Evolutionary conservation across 306 rosid genomes (phyloP).

Genomic region (Cicer yamashitae): DNA sequence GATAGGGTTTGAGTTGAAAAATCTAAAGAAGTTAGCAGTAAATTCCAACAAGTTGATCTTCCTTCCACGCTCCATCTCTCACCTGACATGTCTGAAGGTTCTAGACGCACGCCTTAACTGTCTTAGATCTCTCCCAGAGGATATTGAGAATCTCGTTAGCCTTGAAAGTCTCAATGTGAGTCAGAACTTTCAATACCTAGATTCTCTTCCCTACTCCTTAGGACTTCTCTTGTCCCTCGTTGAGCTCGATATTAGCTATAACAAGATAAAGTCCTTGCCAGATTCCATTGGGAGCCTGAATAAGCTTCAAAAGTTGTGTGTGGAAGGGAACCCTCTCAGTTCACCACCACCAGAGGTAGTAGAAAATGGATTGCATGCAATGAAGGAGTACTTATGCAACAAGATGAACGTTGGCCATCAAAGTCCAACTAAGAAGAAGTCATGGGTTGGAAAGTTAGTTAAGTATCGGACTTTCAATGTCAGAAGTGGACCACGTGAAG

Average conservation of each 20-base stretch:
- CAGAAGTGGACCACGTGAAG: slow-evolving; percentile 39
- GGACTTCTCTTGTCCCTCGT: slow-evolving; percentile 81
- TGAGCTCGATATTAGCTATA: slow-evolving; percentile 84
- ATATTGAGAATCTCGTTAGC: slow-evolving; percentile 81
- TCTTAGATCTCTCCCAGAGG: slow-evolving; percentile 72
- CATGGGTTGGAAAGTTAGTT: slow-evolving; percentile 72
- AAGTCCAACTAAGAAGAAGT: slow-evolving; percentile 61
- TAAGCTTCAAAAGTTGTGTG: slow-evolving; percentile 64
- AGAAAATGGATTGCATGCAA: slow-evolving; percentile 66
- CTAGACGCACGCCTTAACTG: slow-evolving; percentile 82
- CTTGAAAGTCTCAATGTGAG: slow-evolving; percentile 78
- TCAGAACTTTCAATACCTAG: slow-evolving; percentile 87
- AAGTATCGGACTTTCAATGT: slow-evolving; percentile 62
- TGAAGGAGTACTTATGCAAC: slow-evolving; percentile 67
- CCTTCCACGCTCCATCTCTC: slow-evolving; percentile 71
- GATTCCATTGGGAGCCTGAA: slow-evolving; percentile 79
- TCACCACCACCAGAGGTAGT: slow-evolving; percentile 69
- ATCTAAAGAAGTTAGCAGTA: slow-evolving; percentile 71
- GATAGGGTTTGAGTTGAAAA: slow-evolving; percentile 66
- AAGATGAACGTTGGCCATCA: slow-evolving; percentile 62
- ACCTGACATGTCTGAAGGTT: slow-evolving; percentile 59
- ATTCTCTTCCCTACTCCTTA: slow-evolving; percentile 70
- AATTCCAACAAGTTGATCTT: slow-evolving; percentile 77
- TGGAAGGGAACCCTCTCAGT: slow-evolving; percentile 83
- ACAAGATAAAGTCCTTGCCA: slow-evolving; percentile 61